Base-by-base conservation (phyloP, 2,329 filamentous ascomycete species). In the Paraconiothyrium brasiliense region DNA sequence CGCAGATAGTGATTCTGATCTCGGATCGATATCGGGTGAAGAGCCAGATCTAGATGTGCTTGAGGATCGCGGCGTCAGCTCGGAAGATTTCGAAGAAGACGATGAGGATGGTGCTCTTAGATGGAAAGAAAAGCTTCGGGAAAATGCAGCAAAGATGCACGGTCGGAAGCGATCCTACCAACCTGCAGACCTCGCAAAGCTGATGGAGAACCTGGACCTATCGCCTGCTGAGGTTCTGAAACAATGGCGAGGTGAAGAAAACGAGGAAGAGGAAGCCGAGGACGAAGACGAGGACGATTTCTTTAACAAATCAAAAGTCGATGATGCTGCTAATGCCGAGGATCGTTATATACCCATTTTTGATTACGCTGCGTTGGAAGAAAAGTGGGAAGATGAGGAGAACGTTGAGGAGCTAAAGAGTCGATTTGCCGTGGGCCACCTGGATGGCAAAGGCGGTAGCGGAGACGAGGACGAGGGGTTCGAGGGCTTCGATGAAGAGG, bases 1-100 rank as follows among this genome's bases (percentile, higher is more conserved):
- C 81, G 95, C 95, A 14, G 95, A 99, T 73, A 97, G 93, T 73
- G 96, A 99, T 78, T 99, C 95, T 0, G 96, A 99, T 76, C 85
- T 99, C 4, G 95, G 95, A 7, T 97, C 94, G 3, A 80, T 97
- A 65, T 97, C 92, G 9, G 84, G 81, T 9, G 86, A 87, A 8
- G 85, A 76, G 34, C 67, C 57, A 2, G 73, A 76, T 44, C 51
- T 70, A 10, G 71, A 75, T 11, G 73, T 73, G 4, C 61, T 70
- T 11, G 73, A 73, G 51, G 63, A 87, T 22, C 84, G 85, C 60
- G 83, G 85, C 34, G 67, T 84, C 2, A 84, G 86, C 50, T 84
- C 83, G 0, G 85, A 87, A n/a, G 86, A 87, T 44, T 82, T 83
- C 20, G 82, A 84, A 16, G 80, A 83, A 8, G 80, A 82, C 10